A percentile compares a stretch with the other conserved stretches of the same genome.
These are phyloP conservation scores for Mycena vitilis DNA, from an alignment of 768 basidiomycete genomes.

Conservation along the genomic window DNA sequence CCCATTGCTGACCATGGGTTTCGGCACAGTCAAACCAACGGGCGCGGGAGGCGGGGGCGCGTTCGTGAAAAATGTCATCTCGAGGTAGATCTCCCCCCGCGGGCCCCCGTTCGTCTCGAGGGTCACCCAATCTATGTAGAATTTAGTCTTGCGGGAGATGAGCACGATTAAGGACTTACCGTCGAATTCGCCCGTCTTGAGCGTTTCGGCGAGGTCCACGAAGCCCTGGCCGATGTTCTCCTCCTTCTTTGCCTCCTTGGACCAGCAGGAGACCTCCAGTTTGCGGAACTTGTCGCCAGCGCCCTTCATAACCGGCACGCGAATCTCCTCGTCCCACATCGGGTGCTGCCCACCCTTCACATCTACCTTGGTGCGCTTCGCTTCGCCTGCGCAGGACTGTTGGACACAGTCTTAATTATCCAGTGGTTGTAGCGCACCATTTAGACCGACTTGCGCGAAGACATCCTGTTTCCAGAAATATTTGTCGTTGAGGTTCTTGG, in stretches of 20 bases:
- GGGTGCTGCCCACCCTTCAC: constrained; percentile 94
- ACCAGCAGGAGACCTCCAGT: constrained; percentile 82
- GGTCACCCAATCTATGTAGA: constrained; percentile 69
- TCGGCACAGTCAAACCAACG: constrained; percentile 43
- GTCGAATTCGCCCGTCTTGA: constrained; percentile 91
- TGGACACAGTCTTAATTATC: constrained; percentile 5
- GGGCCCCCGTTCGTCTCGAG: constrained; percentile 69
- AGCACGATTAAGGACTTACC: constrained; percentile 60
- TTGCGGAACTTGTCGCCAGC: constrained; percentile 64
- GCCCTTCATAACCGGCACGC: constrained; percentile 78
- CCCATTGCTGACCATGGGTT: constrained; percentile 39
- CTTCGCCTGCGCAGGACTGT: constrained; percentile 54
- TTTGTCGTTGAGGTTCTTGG: constrained; percentile 83
- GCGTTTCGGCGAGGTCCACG: constrained; percentile 81
- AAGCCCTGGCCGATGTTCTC: constrained; percentile 83
- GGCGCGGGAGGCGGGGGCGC: constrained; percentile 71
- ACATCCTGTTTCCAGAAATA: constrained; percentile 95
- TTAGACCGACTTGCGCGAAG: constrained; percentile 74
- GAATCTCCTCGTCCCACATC: constrained; percentile 90
- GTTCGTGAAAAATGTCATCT: constrained; percentile 92
- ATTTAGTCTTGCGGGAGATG: too few species aligned
- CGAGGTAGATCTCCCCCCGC: constrained; percentile 89
- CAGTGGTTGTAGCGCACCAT: constrained; percentile 47
- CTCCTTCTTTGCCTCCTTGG: constrained; percentile 78
- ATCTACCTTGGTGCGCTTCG: constrained; percentile 78